Evolutionary conservation across 176 grass and related monocot genomes (phyloP).

Genomic region (Metroxylon sagu): DNA sequence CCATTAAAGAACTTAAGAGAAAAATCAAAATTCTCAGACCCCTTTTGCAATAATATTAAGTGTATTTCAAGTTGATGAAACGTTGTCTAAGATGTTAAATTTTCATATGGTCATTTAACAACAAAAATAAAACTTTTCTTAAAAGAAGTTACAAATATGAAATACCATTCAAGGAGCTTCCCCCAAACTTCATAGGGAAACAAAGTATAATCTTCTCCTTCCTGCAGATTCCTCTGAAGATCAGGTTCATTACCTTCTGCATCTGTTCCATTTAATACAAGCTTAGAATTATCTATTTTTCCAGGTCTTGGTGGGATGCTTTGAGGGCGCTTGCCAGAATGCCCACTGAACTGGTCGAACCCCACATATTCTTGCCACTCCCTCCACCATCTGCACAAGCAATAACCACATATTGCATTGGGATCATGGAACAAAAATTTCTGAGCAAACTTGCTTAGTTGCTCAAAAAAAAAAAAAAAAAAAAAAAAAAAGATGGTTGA

Average conservation of each 20-base stretch:
- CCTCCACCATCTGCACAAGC: conserved; percentile 75
- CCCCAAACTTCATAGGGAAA: conserved; percentile 75
- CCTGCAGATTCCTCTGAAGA: conserved; percentile 64
- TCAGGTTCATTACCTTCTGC: conserved; percentile 37
- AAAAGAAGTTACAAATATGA: neutral
- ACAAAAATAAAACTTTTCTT: no score
- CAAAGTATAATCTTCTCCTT: conserved; percentile 71
- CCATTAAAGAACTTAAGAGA: no score
- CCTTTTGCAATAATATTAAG: no score
- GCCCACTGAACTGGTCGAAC: conserved; percentile 22
- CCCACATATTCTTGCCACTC: conserved; percentile 71
- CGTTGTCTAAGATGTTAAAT: no score
- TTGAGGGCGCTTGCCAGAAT: conserved; percentile 28
- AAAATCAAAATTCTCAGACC: no score
- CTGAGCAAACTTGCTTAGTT: no score
- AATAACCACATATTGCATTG: conserved; percentile 17
- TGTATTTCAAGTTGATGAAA: no score
- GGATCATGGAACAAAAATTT: no score
- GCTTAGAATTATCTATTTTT: conserved; percentile 83
- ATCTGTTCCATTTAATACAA: conserved; percentile 47
- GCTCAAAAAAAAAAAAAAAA: no score
- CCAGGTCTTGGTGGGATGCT: conserved; percentile 49
- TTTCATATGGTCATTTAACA: no score
- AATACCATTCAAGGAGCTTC: conserved; percentile 68
- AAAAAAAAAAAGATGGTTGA: no score